Evolutionary conservation across 2,329 filamentous ascomycete genomes (phyloP), one percentile per base, ranked within the genome.

Genomic region (Alternaria longipes): DNA sequence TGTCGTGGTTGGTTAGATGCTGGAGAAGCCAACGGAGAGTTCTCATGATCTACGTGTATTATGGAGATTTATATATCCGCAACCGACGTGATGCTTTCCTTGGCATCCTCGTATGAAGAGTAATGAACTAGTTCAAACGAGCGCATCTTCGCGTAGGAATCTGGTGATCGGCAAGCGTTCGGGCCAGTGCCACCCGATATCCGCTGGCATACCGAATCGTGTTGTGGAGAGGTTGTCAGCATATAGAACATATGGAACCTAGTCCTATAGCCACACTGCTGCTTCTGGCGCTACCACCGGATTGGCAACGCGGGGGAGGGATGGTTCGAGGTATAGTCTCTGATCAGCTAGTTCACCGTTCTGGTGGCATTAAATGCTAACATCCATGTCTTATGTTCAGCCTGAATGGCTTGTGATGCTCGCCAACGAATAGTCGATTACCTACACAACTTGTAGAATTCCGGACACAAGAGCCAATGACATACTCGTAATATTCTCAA

Each of bases 1-100:
- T 90, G 88, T 71, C 87, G 84, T 73, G 91, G 91, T 34, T 94
- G 91, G 91, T 74, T 86, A 53, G 80, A 81, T n/a, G 73, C 78
- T 22, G 79, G 80, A 41, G 80, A 79, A 56, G 59, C 73, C 40
- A 76, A 77, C 62, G 74, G 74, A 56, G 75, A 77, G 49, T 72
- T 72, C 49, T 67, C 69, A 45, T 68, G 57, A 64, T 68, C 54
- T 65, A 62, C 68, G 65, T 59, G 46, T 65, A 64, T 68, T 73
- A 60, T 71, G 60, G 53, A 68, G 24, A 32, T 63, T 59, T 66
- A 63, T 70, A 71, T 71, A 67, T 66, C 72, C 62, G 54, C 47
- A 71, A 64, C 57, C 62, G 62, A 65, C 52, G 41, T 59, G 54
- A 58, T 71, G 64, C 64, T 52, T 71, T 59, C 42, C 34, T 34